Percentiles rank a stretch among this genome's conserved stretches.
Conservation (phyloP, 2,329 filamentous ascomycete genomes). For the Lachnellula arida region DNA sequence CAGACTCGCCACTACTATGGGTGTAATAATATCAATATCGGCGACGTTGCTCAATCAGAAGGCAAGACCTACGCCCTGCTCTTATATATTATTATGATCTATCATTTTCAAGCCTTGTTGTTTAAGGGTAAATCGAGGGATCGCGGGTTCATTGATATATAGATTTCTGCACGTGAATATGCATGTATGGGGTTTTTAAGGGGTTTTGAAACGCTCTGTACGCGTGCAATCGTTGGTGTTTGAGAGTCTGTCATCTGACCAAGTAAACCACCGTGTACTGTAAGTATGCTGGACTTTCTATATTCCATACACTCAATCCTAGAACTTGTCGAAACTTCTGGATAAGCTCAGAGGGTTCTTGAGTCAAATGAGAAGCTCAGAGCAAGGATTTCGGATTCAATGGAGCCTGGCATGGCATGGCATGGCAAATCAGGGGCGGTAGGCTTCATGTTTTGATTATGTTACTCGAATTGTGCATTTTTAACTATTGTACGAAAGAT, state of each 20-base stretch:
- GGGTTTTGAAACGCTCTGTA: not conserved
- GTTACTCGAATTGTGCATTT: too few relatives aligned
- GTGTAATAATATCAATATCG: not conserved
- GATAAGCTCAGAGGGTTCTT: too few relatives aligned
- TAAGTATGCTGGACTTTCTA: not conserved
- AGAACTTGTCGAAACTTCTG: not conserved
- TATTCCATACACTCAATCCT: too few relatives aligned
- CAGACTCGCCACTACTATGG: not conserved
- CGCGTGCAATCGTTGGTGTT: not conserved
- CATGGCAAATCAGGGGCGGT: too few relatives aligned
- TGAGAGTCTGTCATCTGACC: not conserved
- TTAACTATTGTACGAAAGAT: too few relatives aligned
- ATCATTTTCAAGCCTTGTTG: not conserved
- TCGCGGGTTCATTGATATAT: not conserved
- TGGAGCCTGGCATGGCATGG: too few relatives aligned
- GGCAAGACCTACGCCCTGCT: not conserved
- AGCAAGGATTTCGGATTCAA: too few relatives aligned
- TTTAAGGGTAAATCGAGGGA: not conserved
- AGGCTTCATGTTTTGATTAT: too few relatives aligned
- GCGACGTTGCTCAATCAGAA: not conserved
- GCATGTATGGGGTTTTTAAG: not conserved
- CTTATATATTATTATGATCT: not conserved
- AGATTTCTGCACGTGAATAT: not conserved
- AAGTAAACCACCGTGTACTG: not conserved
- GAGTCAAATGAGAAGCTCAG: too few relatives aligned